Evolutionary conservation across 2,329 filamentous ascomycete species (phyloP).

Genomic region (Nigrograna mackinnonii): DNA sequence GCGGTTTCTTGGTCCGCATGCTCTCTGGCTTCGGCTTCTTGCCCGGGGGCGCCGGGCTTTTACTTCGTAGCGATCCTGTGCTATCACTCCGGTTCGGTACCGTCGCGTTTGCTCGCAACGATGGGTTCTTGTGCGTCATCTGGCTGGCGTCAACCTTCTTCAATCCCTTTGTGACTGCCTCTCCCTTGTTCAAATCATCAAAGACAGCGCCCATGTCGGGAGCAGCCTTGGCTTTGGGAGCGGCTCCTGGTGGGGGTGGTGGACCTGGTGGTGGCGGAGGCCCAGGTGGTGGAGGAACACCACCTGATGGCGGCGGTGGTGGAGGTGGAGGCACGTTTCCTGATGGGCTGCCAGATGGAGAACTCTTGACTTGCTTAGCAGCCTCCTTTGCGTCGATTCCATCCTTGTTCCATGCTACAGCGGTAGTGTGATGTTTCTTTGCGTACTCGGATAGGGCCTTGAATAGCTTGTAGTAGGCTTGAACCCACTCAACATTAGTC

Average conservation of each 20-base stretch:
- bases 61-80: slow-evolving; percentile 60
- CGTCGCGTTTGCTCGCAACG: slow-evolving; percentile 72
- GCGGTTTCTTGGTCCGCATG: slow-evolving; percentile 52
- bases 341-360: slow-evolving; percentile 52
- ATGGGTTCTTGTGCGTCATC: slow-evolving; percentile 99
- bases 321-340: slow-evolving; percentile 68
- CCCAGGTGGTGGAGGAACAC: slow-evolving; percentile 69
- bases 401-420: slow-evolving; percentile 85
- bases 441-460: slow-evolving; percentile 81
- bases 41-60: slow-evolving; percentile 79
- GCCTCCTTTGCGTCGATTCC: slow-evolving; percentile 72
- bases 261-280: slow-evolving; percentile 63
- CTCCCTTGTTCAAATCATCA: slow-evolving; percentile 85
- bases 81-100: slow-evolving; percentile 65
- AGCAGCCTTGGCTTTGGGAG: slow-evolving; percentile 50
- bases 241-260: slow-evolving; percentile 52
- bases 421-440: slow-evolving; percentile 78
- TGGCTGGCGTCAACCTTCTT: slow-evolving; percentile 93
- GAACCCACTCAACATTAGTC: slow-evolving; percentile 83
- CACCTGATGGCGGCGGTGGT: slow-evolving; percentile 63
- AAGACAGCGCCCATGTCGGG: slow-evolving; percentile 85
- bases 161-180: slow-evolving; percentile 82
- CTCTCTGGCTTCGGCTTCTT: slow-evolving; percentile 61
- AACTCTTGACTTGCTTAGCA: slow-evolving; percentile 60
- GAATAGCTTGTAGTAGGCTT: slow-evolving; percentile 90